Base-by-base conservation (phyloP, 140 eudicot genomes). In the Senecio squalidus region DNA sequence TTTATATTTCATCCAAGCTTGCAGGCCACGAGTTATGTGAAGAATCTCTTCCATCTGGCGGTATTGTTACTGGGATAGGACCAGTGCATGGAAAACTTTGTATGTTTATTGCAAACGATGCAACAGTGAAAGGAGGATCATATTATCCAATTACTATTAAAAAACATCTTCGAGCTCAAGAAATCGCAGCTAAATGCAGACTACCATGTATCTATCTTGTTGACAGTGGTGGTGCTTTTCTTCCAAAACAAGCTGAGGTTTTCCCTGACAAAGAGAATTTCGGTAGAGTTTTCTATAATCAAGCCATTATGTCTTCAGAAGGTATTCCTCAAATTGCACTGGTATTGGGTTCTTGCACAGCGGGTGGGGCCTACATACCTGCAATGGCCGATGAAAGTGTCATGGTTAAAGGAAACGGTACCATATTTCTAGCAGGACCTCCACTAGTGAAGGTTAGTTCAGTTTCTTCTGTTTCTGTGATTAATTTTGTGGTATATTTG, bases 341-440 rank as follows among this genome's bases (percentile, higher is more conserved):
- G 34, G 98, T 92, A 17, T 60, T 92, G 72, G 98, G 98, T 64
- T 92, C 96, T 60, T 92, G 98, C 75, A 92, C 98, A 22, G 98
- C 98, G 15, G 98, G 98, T 55, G 98, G 98, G 52, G 98, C 98
- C 50, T 92, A 92, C 68, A 92, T 92, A 44, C 98, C 98, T 53
- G 98, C 98, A 25, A 92, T 92, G 98, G 98, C 98, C 31, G 98
- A 92, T 79, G 96, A 92, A 76, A 87, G 96, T 66, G 98, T 92
- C 54, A 92, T 92, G 98, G 98, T 92, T 28, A 87, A 87, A 82
- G 98, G 98, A 77, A 92, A 92, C 64, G 98, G 96, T 61, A 92
- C 98, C 76, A 92, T 92, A 49, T 92, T 92, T 51, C 76, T 92
- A 53, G 98, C 98, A 48, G 98, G 98, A 38, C 98, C 98, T 52